Base-by-base conservation (phyloP, 345 rosid species). In the Brassica incana region DNA sequence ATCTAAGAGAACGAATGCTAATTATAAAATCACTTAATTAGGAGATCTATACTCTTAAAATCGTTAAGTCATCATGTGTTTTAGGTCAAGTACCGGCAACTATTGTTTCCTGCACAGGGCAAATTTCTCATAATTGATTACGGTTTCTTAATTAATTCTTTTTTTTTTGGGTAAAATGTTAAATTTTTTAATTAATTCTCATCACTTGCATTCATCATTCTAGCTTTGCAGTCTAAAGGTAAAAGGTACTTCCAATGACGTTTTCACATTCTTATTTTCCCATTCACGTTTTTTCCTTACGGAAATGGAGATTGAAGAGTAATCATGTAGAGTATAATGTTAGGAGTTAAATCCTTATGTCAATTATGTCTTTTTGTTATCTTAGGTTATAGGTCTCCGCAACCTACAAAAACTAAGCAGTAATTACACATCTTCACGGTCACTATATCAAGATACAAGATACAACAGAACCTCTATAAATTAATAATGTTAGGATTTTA, bases 81-180 rank as follows among this genome's bases (percentile, higher is more conserved):
- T 73, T 67, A 32, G 65, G 69, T 73, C 73, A 73, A 33, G 30
- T 67, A 60, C 78, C 69, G 78, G 69, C 69, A 72, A 20, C 8
- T 48, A 9, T 68, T 74, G 83, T 62, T 74, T 65, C 78, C 48
- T 62, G 71, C 75, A 80, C 79, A 80, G 69, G 79, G 58, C 10
- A 75, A 62, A 36, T 61, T 80, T 69, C 56, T 40, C 33, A 73
- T 73, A 45, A 79, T 67, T 63, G 67, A 75, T 63, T 16, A 54
- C 5, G 15, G 16, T 59, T 69, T 74, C 15, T 38, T 33, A 50
- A 68, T 20, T 20, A 20, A 20, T 20, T 20, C 23, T 20, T 20
- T 20, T 20, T 18, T 20, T 20, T 20, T 20, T 20, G 23, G 23
- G 23, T 20, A 20, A 20, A 20, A 20, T 20, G 23, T 20, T 20